Base-by-base conservation (phyloP, 2,329 filamentous ascomycete species). In the Alternaria brassicae region DNA sequence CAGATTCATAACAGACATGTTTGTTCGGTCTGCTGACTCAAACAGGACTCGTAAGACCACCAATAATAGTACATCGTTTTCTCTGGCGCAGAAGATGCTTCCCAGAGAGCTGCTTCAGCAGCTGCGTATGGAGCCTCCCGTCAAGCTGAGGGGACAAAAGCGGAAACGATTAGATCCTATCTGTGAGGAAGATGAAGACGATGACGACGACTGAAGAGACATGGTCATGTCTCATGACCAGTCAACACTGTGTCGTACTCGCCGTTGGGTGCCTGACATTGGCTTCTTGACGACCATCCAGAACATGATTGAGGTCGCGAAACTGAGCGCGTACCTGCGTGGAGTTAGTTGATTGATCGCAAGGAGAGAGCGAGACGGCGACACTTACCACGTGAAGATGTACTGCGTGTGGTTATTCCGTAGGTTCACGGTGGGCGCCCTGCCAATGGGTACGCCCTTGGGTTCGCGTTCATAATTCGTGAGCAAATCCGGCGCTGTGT, bases 371-470 rank as follows among this genome's bases (percentile, higher is more conserved):
- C 34, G 55, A 32, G 36, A 37, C 15, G 28, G 17, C 36, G 32
- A 36, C 30, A 51, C 88, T 74, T 87, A 98, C 95, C 95, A 99
- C 67, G 95, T 99, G 78, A 97, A 95, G 69, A 99, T 99, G 79
- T 99, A 99, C 83, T 98, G 95, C 65, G 92, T 89, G 79, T 99
- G 95, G 80, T 96, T 98, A 77, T 99, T 99, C 77, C 92, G 87
- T 74, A 99, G 82, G 76, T 96, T 96, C 61, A 99, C 93, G 80
- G 96, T 92, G 4, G 95, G 86, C 6, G 92, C 82, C 74, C 94
- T 86, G 13, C 93, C 95, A 74, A 97, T 94, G 2, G 95, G 95
- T 60, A 97, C 89, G 27, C 95, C 95, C 70, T 90, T 91, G 13
- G 85, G 84, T 73, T 91, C 86, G 73, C 92, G 87, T 70, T 93